phyloP scores from a whole-genome alignment of 371 early-diverging fungal species.

The Apophysomyces variabilis region DNA sequence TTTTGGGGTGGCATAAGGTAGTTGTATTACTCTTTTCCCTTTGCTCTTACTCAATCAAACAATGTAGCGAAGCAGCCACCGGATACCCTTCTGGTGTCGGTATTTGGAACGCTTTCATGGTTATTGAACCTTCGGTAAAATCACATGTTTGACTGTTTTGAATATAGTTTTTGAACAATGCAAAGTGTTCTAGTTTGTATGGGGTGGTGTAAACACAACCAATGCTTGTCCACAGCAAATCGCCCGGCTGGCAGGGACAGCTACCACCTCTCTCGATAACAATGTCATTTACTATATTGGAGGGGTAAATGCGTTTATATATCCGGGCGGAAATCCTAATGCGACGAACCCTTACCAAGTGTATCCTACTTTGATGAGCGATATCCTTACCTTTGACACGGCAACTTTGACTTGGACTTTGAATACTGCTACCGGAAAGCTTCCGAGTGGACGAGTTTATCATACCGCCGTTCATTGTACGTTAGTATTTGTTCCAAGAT shows the following conservation, averaged over 20 bases:
- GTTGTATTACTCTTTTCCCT: background rate
- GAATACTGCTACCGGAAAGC: background rate
- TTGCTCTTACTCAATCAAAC: background rate
- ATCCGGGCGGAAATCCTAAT: background rate
- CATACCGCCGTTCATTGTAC: background rate
- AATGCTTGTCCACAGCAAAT: background rate
- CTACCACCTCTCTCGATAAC: background rate
- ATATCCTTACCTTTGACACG: background rate
- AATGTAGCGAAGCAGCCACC: background rate
- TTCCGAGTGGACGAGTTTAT: background rate
- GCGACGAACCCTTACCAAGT: background rate
- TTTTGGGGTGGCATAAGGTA: slow-evolving; percentile 2
- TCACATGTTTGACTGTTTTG: background rate
- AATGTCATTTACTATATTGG: background rate
- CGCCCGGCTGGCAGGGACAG: background rate
- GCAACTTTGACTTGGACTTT: background rate
- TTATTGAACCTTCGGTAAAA: background rate
- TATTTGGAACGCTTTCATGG: background rate
- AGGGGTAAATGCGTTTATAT: background rate
- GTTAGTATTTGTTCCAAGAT: background rate
- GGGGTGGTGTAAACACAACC: background rate
- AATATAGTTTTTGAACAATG: background rate
- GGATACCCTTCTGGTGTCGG: background rate
- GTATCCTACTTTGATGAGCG: background rate
- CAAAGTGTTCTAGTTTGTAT: background rate